Percentiles rank a stretch among this genome's conserved stretches.
Evolutionary conservation across 2,329 filamentous ascomycete species (phyloP).

Genomic region (Lasiodiplodia hormozganensis): DNA sequence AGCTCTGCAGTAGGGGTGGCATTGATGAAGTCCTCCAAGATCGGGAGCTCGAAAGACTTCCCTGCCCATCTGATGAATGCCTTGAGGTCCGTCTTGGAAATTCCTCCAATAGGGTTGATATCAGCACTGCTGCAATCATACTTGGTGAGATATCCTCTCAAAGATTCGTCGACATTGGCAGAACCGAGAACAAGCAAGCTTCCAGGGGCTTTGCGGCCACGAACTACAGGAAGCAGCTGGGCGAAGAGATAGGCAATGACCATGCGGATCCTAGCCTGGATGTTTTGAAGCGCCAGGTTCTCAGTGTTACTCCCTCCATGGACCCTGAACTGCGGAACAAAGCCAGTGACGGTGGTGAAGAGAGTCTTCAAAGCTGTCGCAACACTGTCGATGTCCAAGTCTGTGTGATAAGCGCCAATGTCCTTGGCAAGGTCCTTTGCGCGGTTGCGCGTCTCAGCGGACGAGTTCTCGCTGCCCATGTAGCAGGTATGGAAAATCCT

Average conservation of each 20-base stretch:
- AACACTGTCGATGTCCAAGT: conserved; percentile 76
- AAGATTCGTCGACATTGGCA: conserved; percentile 66
- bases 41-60: conserved; percentile 64
- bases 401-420: conserved; percentile 75
- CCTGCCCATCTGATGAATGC: conserved; percentile 69
- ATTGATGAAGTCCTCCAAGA: conserved; percentile 69
- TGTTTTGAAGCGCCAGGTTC: conserved; percentile 71
- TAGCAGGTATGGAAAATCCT: conserved; percentile 68
- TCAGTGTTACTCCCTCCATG: conserved; percentile 68
- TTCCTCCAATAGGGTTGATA: conserved; percentile 65
- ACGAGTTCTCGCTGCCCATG: conserved; percentile 74
- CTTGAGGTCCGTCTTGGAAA: conserved; percentile 73
- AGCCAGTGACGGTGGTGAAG: conserved; percentile 64
- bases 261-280: conserved; percentile 72
- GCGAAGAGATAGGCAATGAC: conserved; percentile 70
- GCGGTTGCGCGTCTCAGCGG: conserved; percentile 69
- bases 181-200: conserved; percentile 70
- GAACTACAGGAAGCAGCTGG: conserved; percentile 66
- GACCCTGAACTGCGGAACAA: conserved; percentile 67
- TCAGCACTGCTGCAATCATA: conserved; percentile 66
- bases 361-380: conserved; percentile 67
- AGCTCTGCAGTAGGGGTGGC: conserved; percentile 57
- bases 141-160: conserved; percentile 70
- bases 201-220: conserved; percentile 63
- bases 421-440: conserved; percentile 65